These are phyloP conservation scores for Colletotrichum echinochloae DNA, from an alignment of 2,329 filamentous ascomycete genomes.

Conservation along the genomic window DNA sequence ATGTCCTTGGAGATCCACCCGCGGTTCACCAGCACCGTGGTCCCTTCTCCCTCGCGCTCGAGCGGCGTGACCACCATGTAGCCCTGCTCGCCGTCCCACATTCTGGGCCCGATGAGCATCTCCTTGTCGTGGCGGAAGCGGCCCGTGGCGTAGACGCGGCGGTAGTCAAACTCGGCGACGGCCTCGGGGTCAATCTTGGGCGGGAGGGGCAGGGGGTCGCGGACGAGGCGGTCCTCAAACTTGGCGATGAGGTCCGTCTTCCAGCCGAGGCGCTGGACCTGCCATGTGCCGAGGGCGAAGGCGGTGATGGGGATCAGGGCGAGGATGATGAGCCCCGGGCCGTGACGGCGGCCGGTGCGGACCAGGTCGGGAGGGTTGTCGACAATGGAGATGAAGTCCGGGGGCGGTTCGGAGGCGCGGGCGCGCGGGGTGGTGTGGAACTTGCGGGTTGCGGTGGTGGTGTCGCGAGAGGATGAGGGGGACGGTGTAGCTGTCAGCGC, in stretches of 20 bases:
- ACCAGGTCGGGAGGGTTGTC: conserved; percentile 88
- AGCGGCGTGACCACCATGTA: conserved; percentile 93
- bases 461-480: not conserved
- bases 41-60: conserved; percentile 71
- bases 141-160: conserved; percentile 82
- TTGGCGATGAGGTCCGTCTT: conserved; percentile 93
- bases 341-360: conserved; percentile 78
- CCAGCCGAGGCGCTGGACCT: conserved; percentile 92
- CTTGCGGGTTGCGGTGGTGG: conserved; percentile 7
- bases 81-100: conserved; percentile 89
- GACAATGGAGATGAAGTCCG: conserved; percentile 85
- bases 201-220: conserved; percentile 86
- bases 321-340: conserved; percentile 82
- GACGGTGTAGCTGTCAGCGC: not conserved
- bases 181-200: conserved; percentile 84
- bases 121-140: conserved; percentile 87
- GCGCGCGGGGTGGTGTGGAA: conserved; percentile 41
- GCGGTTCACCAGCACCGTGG: conserved; percentile 86
- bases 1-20: conserved; percentile 91
- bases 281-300: conserved; percentile 92
- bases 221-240: conserved; percentile 91
- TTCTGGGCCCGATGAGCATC: conserved; percentile 93
- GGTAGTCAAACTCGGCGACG: conserved; percentile 90
- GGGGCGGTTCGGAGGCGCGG: conserved; percentile 48
- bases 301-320: conserved; percentile 92